Percentiles rank a stretch among this genome's conserved stretches.
Conservation (phyloP, 208 protist species). For the Trypanosoma cruzi region DNA sequence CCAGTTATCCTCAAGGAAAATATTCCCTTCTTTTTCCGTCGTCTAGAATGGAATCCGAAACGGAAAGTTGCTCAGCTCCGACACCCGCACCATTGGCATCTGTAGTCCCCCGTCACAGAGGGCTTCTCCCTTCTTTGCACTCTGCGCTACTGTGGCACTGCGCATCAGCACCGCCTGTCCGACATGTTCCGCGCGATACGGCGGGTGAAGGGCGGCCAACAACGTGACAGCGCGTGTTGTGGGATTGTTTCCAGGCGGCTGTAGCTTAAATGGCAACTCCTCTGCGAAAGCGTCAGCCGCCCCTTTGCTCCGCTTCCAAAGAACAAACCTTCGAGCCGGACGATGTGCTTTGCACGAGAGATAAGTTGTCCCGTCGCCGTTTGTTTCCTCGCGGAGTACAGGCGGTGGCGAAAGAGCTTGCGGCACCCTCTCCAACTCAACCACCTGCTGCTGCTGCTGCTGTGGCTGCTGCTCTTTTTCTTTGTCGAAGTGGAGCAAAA, state of each 20-base stretch:
- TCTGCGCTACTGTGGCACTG: slow-evolving; percentile 18
- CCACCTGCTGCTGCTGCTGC: neutral
- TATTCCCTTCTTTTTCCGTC: neutral
- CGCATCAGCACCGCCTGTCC: slow-evolving; percentile 10
- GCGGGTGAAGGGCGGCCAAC: slow-evolving; percentile 49
- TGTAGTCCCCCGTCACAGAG: slow-evolving; percentile 31
- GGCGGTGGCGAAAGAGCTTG: slow-evolving; percentile 35
- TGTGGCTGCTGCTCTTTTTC: slow-evolving; percentile 16
- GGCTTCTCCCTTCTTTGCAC: slow-evolving; percentile 31
- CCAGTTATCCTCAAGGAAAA: neutral
- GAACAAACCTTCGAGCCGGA: slow-evolving; percentile 43
- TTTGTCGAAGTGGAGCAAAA: slow-evolving; percentile 42
- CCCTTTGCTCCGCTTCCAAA: slow-evolving; percentile 40
- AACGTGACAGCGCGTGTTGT: slow-evolving; percentile 29
- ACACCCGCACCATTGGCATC: slow-evolving; percentile 54
- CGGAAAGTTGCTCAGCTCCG: slow-evolving; percentile 39
- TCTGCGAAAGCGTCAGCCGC: slow-evolving; percentile 5
- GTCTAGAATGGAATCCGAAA: slow-evolving; percentile 14
- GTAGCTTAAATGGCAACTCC: slow-evolving; percentile 3
- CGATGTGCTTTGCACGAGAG: slow-evolving; percentile 58
- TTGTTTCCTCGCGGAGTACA: slow-evolving; percentile 49
- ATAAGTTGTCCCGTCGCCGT: slow-evolving; percentile 56
- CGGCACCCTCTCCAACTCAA: slow-evolving; percentile 19
- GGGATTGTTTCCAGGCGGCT: neutral
- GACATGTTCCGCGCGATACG: slow-evolving; percentile 5